These are phyloP conservation scores for Tympanopsis confertula DNA, from an alignment of 2,329 filamentous ascomycete species.

Conservation along the genomic window DNA sequence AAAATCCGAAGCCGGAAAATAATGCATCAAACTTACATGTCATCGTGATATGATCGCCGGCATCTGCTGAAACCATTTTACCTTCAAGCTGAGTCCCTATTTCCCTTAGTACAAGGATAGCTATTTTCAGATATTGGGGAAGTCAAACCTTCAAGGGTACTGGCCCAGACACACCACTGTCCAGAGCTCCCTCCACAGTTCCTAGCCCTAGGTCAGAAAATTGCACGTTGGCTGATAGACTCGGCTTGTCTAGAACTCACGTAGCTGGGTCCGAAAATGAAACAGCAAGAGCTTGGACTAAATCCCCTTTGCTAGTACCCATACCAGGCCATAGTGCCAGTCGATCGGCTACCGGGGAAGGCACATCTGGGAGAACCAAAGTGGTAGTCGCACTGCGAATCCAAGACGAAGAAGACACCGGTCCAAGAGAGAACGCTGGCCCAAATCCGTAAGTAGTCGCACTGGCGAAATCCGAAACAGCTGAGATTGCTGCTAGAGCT, in stretches of 20 bases:
- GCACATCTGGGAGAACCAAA: slow-evolving; percentile 13
- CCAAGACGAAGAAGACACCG: slow-evolving; percentile 14
- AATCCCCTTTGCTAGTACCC: slow-evolving; percentile 16
- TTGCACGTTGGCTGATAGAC: not conserved
- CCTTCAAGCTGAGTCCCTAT: slow-evolving; percentile 13
- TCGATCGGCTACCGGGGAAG: slow-evolving; percentile 12
- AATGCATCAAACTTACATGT: slow-evolving; percentile 11
- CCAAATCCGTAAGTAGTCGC: slow-evolving; percentile 13
- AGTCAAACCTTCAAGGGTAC: slow-evolving; percentile 11
- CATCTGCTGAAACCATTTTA: slow-evolving; percentile 12
- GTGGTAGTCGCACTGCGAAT: slow-evolving; percentile 18
- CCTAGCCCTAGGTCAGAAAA: slow-evolving; percentile 4
- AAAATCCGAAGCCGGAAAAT: no score
- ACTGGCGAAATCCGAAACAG: no score
- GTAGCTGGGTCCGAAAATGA: slow-evolving; percentile 13
- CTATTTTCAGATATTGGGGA: not conserved
- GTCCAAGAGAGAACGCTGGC: slow-evolving; percentile 16
- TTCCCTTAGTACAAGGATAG: not conserved
- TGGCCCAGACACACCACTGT: slow-evolving; percentile 19
- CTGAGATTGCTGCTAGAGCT: no score
- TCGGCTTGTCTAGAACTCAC: slow-evolving; percentile 8
- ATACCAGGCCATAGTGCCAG: slow-evolving; percentile 19
- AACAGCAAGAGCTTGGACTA: slow-evolving; percentile 17
- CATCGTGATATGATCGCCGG: slow-evolving; percentile 14
- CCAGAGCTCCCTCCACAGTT: slow-evolving; percentile 15